Conservation (phyloP, 106 monocot species). For the Acanthochlamys bracteata region DNA sequence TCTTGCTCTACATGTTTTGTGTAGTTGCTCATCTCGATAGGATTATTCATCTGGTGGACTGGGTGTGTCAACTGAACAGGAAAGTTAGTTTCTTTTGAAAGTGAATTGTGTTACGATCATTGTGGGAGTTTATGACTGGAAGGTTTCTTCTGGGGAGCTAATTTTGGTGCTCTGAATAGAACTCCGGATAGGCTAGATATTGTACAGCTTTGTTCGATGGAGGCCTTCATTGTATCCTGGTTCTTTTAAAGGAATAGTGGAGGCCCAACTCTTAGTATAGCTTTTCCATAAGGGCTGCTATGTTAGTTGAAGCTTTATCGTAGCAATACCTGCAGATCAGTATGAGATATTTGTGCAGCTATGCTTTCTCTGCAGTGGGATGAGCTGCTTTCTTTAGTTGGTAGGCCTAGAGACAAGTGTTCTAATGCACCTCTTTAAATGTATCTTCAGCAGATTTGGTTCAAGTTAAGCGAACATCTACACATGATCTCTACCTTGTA, state of each 20-base stretch:
- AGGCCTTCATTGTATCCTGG: not conserved
- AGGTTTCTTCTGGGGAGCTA: conserved; percentile 26
- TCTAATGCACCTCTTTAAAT: too few relatives aligned
- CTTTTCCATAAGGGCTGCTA: not conserved
- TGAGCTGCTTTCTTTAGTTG: too few relatives aligned
- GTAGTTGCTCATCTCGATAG: not conserved
- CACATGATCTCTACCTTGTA: too few relatives aligned
- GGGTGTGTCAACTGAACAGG: not conserved
- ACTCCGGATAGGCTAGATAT: conserved; percentile 6
- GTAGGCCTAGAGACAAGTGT: too few relatives aligned
- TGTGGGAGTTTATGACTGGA: conserved; percentile 19
- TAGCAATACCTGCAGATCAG: not conserved
- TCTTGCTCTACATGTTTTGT: not conserved
- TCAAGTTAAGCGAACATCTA: too few relatives aligned
- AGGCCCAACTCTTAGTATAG: not conserved
- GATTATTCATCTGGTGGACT: not conserved
- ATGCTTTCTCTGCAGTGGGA: too few relatives aligned
- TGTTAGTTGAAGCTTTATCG: not conserved
- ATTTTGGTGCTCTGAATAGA: conserved; percentile 30
- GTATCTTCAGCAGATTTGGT: too few relatives aligned
- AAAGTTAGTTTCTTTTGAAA: not conserved
- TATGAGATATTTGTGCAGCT: too few relatives aligned
- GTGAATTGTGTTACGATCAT: not conserved
- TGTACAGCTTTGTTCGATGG: conserved; percentile 16
- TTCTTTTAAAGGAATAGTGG: conserved; percentile 4